Percentiles rank a stretch among this genome's conserved stretches.
Evolutionary conservation across 1,284 basidiomycete genomes (phyloP).

Genomic region (Erythrobasidium hasegawianum): DNA sequence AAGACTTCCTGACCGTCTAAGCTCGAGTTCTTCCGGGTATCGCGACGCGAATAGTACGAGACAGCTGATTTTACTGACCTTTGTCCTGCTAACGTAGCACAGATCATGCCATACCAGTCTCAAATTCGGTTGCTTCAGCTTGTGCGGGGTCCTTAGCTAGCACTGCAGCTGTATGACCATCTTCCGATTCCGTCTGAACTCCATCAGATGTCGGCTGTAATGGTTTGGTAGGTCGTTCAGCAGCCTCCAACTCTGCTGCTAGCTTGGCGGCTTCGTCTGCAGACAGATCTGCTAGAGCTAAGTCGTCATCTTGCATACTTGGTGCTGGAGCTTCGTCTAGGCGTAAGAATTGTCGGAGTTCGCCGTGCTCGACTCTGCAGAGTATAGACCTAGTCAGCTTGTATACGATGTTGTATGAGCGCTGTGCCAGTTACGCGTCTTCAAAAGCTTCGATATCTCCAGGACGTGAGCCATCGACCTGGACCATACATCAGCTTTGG

Average conservation of each 20-base stretch:
- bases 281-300: constrained; percentile 21
- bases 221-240: constrained; percentile 9
- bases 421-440: constrained; percentile 23
- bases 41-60: too few species aligned
- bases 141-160: constrained; percentile 20
- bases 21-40: too few species aligned
- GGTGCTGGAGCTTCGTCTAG: constrained; percentile 32
- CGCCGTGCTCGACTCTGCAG: constrained; percentile 30
- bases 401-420: too few species aligned
- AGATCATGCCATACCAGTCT: constrained; percentile 24
- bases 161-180: neutral
- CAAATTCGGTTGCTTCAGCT: constrained; percentile 26
- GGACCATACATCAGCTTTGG: neutral
- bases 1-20: too few species aligned
- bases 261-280: constrained; percentile 22
- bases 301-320: constrained; percentile 26
- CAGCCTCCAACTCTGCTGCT: constrained; percentile 19
- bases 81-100: too few species aligned
- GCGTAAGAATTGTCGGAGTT: constrained; percentile 28
- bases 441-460: constrained; percentile 23
- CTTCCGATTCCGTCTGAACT: constrained; percentile 14
- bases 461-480: constrained; percentile 23
- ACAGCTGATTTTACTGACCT: too few species aligned
- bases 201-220: constrained; percentile 18
- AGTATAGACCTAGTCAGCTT: neutral